Conservation (phyloP, 2,329 filamentous ascomycete genomes). For the Ascochyta pisi region DNA sequence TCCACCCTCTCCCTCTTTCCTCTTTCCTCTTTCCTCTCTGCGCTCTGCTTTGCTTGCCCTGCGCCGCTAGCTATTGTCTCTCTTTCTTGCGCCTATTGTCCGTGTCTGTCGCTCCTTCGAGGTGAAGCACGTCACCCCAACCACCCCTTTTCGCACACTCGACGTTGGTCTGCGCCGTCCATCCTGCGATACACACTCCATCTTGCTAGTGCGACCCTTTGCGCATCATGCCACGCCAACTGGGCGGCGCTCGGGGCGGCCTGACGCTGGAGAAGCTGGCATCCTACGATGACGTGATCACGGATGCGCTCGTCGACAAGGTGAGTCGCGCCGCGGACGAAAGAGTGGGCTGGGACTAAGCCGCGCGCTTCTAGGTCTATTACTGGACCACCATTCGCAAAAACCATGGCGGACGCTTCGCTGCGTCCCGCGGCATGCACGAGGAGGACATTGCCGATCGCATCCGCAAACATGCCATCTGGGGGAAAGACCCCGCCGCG, state of each 20-base stretch:
- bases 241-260: constrained; percentile 68
- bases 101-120: constrained; percentile 14
- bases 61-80: constrained; percentile 22
- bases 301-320: constrained; percentile 93
- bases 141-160: constrained; percentile 29
- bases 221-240: constrained; percentile 52
- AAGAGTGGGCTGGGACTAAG: constrained; percentile 21
- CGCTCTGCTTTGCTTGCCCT: neutral
- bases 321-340: constrained; percentile 60
- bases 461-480: constrained; percentile 70
- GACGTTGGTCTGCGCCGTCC: neutral
- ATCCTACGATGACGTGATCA: constrained; percentile 93
- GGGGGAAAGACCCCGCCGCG: constrained; percentile 72
- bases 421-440: constrained; percentile 78
- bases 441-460: constrained; percentile 68
- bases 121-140: constrained; percentile 44
- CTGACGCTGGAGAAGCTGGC: constrained; percentile 88
- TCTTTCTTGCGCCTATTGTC: constrained; percentile 25
- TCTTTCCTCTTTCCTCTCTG: neutral
- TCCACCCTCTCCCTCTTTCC: constrained; percentile 30
- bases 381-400: constrained; percentile 98
- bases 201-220: constrained; percentile 2
- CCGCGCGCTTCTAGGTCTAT: constrained; percentile 68
- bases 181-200: neutral
- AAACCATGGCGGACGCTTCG: constrained; percentile 84